Base-by-base conservation (phyloP, 129 eudicot species). In the Glebionis coronaria region DNA sequence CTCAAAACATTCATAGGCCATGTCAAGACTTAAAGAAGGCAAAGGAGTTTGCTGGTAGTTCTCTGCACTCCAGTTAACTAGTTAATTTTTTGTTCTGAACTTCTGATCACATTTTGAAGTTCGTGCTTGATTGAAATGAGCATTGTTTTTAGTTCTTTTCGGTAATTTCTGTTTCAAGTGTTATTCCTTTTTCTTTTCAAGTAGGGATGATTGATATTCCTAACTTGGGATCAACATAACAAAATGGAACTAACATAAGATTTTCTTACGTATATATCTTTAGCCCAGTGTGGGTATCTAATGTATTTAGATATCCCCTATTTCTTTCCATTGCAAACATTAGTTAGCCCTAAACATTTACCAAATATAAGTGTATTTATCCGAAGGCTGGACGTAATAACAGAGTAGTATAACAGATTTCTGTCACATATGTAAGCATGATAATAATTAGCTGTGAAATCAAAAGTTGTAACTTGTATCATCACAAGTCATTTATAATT, bases 381-480 rank as follows among this genome's bases (percentile, higher is more conserved):
- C 72, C 9, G 21, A 35, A 18, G 54, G 44, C 23, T 21, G 51
- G 40, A 40, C 4, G 12, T 68, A 42, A 35, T 15, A 10, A 38
- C 16, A 44, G 27, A 20, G 14, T 54, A 56, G 19, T 46, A 68
- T n/a, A n/a, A n/a, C 53, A 3, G 44, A 12, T 28, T 28, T 16
- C 46, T 45, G n/a, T 11, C 11, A 57, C 10, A 28, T 69, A 56
- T 57, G 28, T 55, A 70, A 7, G 55, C 54, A 15, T 63, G 56
- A 63, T 64, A 62, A 72, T 49, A 16, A 53, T 40, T 53, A 72
- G 16, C 50, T 12, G 47, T 50, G 69, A 44, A 31, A 47, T 70
- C 13, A 19, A 13, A 61, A 50, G 7, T 31, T 58, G 35, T 70
- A 46, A 25, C 56, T 31, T 58, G 35, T 70, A 46, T 40, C 56